Base-by-base conservation (phyloP, 2,329 filamentous ascomycete species). In the Aureobasidium sp. region DNA sequence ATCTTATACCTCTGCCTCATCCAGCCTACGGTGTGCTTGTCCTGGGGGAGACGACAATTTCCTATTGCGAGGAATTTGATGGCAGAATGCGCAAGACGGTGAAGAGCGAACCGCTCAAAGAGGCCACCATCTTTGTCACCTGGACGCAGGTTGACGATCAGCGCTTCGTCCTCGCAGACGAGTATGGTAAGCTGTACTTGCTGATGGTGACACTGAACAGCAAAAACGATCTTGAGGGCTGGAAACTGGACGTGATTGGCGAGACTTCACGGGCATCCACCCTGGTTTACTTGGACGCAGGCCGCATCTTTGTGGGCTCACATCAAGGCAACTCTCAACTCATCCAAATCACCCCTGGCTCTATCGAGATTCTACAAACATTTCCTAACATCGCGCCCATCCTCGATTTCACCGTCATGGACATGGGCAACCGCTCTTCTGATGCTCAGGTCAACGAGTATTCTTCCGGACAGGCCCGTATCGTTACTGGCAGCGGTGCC, bases 331-430 rank as follows among this genome's bases (percentile, higher is more conserved):
- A 99, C 73, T 95, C 91, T 1, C 91, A 97, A 71, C 81, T 97
- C 9, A 83, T 94, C 52, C 81, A 79, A 53, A 82, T 91, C 60
- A 74, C 78, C 48, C 80, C 83, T 58, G 79, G 87, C 36, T 82
- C 80, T 0, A 79, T 92, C 63, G 79, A 87, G 52, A 74, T 92
- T 5, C 73, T 94, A 11, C 91, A 96, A 70, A 88, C 85, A 0
- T 81, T 95, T 62, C 78, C 84, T 3, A 99, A 96, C 70, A 90
- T 97, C 68, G 91, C 89, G 0, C 94, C 94, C 0, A 89, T 99
- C 45, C 77, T 97, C 42, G 94, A 99, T 72, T 97, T 99, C 68
- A 87, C 89, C 0, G 85, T 99, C 17, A 96, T 97, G 91, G 94
- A 97, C 70, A 89, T 97, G 81, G 93, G 92, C 0, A 92, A 91